Conservation (phyloP, 2,329 filamentous ascomycete genomes). For the Drechslera avenae region DNA sequence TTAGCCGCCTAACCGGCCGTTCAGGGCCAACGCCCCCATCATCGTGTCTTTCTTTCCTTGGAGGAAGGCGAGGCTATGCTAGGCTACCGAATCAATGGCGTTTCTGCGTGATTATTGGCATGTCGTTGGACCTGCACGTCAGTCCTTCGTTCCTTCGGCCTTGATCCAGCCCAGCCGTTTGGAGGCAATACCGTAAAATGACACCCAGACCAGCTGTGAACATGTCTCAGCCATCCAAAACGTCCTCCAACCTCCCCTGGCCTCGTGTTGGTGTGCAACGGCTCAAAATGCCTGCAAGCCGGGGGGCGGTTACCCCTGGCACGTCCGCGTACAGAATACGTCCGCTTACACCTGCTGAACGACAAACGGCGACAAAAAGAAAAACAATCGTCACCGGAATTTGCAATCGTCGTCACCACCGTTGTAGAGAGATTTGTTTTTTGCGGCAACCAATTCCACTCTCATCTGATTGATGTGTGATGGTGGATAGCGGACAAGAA, state of each 20-base stretch:
- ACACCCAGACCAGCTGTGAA: conserved; percentile 18
- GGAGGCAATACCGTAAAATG: conserved; percentile 20
- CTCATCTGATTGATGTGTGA: conserved; percentile 30
- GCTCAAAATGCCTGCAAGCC: conserved; percentile 14
- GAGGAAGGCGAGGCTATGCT: conserved; percentile 15
- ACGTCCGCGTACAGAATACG: conserved; percentile 12
- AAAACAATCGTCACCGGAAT: conserved; percentile 34
- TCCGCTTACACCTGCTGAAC: conserved; percentile 9
- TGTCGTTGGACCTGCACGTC: conserved; percentile 11
- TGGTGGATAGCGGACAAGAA: too few species aligned
- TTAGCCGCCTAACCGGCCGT: conserved; percentile 10
- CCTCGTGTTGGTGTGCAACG: conserved; percentile 21
- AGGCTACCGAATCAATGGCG: conserved; percentile 14
- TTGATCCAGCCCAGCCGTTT: conserved; percentile 10
- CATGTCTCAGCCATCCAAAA: conserved; percentile 26
- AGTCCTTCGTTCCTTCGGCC: conserved; percentile 12
- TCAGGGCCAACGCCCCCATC: conserved; percentile 8
- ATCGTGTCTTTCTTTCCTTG: background rate
- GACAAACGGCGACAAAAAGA: background rate
- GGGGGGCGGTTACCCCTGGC: too few species aligned
- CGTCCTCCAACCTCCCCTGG: conserved; percentile 16
- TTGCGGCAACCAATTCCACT: conserved; percentile 27
- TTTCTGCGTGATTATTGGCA: conserved; percentile 12
- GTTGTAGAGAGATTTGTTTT: conserved; percentile 29
- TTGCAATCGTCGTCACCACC: conserved; percentile 19